Evolutionary conservation across 345 rosid genomes (phyloP), one percentile per base, ranked within the genome.

Genomic region (Carallia brachiata): DNA sequence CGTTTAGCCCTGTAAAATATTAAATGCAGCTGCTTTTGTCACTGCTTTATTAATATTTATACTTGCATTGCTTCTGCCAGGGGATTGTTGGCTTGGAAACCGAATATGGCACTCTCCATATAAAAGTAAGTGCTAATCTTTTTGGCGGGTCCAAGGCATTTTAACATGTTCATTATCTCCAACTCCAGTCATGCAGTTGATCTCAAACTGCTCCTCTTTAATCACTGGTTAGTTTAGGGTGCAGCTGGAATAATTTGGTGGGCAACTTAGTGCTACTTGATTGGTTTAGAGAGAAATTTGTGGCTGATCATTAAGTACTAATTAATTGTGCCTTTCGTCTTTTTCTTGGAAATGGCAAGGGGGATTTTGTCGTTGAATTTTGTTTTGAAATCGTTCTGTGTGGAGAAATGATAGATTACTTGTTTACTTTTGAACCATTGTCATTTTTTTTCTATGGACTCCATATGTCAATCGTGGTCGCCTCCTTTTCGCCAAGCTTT

Each of bases 81-180:
- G 99, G 98, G 34, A 79, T 95, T 78, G 76, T 95, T 77, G 94
- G 90, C 67, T 70, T 92, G 80, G 89, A 86, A 80, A 92, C 99
- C 7, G 81, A 88, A 71, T 82, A 87, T 18, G 98, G 99, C 6
- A 82, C 84, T 70, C 79, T 95, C 74, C 96, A 84, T 67, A 82
- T 92, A 63, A 90, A 92, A 84, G 99, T 90, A 77, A 84, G 88
- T 68, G 19, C 27, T 61, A 44, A 8, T 61, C 40, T 30, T 72
- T 66, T 56, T 67, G 47, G 63, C 36, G 66, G 30, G 5, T 52
- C 28, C 62, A 19, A 27, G 50, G 32, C 23, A n/a, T 39, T 28
- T 17, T 48, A 17, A 47, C 37, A 23, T 31, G 15, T 32, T 52
- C n/a, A 28, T 9, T 52, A 27, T 18, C n/a, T 44, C 50, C 50